Evolutionary conservation across 805 yeast species (phyloP).

Genomic region (Candida sanyiensis): DNA sequence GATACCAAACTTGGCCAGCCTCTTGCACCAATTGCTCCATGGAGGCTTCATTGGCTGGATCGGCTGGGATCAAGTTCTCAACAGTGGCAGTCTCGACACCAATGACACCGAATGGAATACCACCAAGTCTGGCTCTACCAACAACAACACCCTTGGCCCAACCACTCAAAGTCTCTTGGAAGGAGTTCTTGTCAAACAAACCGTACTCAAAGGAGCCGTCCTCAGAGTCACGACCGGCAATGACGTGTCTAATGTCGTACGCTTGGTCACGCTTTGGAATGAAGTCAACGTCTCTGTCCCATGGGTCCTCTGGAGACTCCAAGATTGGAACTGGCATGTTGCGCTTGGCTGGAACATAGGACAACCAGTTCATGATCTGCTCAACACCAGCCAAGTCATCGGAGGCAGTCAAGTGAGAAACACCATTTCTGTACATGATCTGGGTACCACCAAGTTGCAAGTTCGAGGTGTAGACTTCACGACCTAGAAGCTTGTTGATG

Average conservation of each 20-base stretch:
- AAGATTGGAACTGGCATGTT: slow-evolving; percentile 86
- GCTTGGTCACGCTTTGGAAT: slow-evolving; percentile 65
- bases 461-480: slow-evolving; percentile 95
- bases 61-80: slow-evolving; percentile 92
- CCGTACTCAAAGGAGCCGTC: slow-evolving; percentile 76
- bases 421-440: slow-evolving; percentile 98
- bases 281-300: slow-evolving; percentile 92
- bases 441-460: slow-evolving; percentile 99
- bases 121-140: slow-evolving; percentile 98
- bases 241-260: slow-evolving; percentile 93
- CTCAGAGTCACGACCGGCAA: slow-evolving; percentile 71
- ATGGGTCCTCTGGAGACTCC: slow-evolving; percentile 63
- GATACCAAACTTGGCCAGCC: slow-evolving; percentile 99
- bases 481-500: slow-evolving; percentile 90
- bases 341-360: slow-evolving; percentile 89
- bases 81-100: slow-evolving; percentile 90
- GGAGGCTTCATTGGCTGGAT: slow-evolving; percentile 96
- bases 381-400: slow-evolving; percentile 96
- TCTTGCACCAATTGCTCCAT: slow-evolving; percentile 84
- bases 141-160: slow-evolving; percentile 99
- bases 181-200: slow-evolving; percentile 85
- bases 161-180: slow-evolving; percentile 93
- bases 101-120: slow-evolving; percentile 97
- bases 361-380: slow-evolving; percentile 91
- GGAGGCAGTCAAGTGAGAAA: slow-evolving; percentile 92